Percentiles rank a stretch among this genome's conserved stretches.
Evolutionary conservation across 352 stramenopile genomes (phyloP).

Genomic region (Aphanomyces cochlioides): DNA sequence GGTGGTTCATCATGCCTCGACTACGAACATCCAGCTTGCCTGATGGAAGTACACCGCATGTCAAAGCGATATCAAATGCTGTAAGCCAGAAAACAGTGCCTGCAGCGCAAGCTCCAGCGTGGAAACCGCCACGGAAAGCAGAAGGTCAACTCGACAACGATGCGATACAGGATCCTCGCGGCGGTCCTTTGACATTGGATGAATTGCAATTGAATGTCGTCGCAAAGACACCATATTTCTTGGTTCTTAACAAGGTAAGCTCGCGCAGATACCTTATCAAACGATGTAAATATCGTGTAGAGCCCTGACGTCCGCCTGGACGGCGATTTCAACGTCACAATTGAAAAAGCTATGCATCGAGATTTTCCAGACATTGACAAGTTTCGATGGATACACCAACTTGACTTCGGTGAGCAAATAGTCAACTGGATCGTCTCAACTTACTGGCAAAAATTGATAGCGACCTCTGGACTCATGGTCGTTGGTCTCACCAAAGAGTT

Average conservation of each 20-base stretch:
- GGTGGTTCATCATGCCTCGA: constrained; percentile 5
- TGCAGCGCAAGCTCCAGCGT: neutral
- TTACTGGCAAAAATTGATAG: constrained; percentile 30
- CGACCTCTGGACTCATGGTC: constrained; percentile 81
- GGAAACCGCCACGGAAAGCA: constrained; percentile 24
- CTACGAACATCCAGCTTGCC: constrained; percentile 8
- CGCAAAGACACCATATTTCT: constrained; percentile 46
- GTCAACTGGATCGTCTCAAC: neutral
- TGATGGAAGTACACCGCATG: too few relatives aligned
- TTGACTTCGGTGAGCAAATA: constrained; percentile 69
- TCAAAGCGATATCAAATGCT: too few relatives aligned
- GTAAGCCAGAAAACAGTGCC: too few relatives aligned
- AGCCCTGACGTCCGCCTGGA: constrained; percentile 79
- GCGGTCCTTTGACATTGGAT: constrained; percentile 50
- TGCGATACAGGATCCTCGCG: constrained; percentile 35
- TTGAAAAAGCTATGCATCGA: constrained; percentile 80
- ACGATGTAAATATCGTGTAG: constrained; percentile 17
- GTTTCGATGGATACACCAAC: constrained; percentile 87
- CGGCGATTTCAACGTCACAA: constrained; percentile 81
- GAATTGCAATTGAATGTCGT: constrained; percentile 57
- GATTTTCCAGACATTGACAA: constrained; percentile 73
- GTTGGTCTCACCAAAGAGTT: constrained; percentile 70
- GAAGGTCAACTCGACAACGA: constrained; percentile 24
- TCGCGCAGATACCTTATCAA: neutral
- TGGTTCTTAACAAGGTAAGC: constrained; percentile 70